Conservation (phyloP, 1,284 basidiomycete genomes). For the Wolfiporia cocos region DNA sequence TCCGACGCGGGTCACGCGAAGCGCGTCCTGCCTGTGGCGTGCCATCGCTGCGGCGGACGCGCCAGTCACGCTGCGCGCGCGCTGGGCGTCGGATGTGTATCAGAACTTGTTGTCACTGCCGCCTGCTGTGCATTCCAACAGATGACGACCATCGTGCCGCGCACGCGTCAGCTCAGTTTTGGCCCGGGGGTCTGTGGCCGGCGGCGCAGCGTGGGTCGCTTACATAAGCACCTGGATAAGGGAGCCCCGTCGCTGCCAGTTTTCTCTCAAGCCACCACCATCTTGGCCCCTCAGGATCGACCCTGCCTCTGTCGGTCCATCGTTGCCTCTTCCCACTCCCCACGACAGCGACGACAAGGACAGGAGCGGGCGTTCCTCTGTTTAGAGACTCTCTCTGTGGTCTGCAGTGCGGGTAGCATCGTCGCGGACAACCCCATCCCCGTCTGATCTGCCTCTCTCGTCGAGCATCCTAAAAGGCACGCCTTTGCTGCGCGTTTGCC, state of each 20-base stretch:
- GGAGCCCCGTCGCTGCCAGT: slow-evolving; percentile 6
- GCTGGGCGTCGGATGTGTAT: no score
- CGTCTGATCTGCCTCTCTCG: slow-evolving; percentile 32
- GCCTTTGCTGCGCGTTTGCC: slow-evolving; percentile 88
- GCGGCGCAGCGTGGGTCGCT: slow-evolving; percentile 5
- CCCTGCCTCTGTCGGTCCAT: slow-evolving; percentile 34
- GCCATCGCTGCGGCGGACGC: slow-evolving; percentile 1
- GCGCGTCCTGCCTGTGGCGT: no score
- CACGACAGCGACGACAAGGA: slow-evolving; percentile 37
- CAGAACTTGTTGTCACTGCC: no score
- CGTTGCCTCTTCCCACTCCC: slow-evolving; percentile 28
- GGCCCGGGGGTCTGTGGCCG: not conserved
- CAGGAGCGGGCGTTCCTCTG: slow-evolving; percentile 26
- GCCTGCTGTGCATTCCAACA: no score
- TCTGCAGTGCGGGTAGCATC: slow-evolving; percentile 20
- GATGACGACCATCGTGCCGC: no score
- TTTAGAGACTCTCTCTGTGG: slow-evolving; percentile 25
- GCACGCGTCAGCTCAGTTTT: no score
- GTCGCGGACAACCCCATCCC: slow-evolving; percentile 20
- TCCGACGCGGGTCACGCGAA: no score
- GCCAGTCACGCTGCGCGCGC: not conserved
- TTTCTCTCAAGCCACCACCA: slow-evolving; percentile 26
- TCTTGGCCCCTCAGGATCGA: slow-evolving; percentile 35
- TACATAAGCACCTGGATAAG: slow-evolving; percentile 16
- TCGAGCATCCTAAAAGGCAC: slow-evolving; percentile 67